These are phyloP conservation scores for Sclerotinia borealis DNA, from an alignment of 2,329 filamentous ascomycete species.

Conservation along the genomic window DNA sequence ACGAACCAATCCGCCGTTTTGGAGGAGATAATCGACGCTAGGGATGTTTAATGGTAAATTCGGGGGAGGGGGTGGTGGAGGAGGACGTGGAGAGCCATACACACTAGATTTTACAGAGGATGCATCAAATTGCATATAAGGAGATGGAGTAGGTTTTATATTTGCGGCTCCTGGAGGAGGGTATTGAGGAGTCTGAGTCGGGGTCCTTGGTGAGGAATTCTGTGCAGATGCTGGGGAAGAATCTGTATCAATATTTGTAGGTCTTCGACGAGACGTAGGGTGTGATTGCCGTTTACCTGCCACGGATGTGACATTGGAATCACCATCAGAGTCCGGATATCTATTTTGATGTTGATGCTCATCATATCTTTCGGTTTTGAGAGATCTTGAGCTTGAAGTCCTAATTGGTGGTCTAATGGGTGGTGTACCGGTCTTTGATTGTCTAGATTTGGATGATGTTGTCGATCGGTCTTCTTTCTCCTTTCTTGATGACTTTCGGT, in stretches of 20 bases:
- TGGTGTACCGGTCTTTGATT: conserved; percentile 50
- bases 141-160: conserved; percentile 29
- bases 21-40: conserved; percentile 84
- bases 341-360: conserved; percentile 21
- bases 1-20: conserved; percentile 74
- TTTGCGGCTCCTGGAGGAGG: conserved; percentile 22
- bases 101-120: conserved; percentile 25
- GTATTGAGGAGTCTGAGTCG: conserved; percentile 50
- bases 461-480: conserved; percentile 44
- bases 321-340: conserved; percentile 30
- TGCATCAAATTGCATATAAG: conserved; percentile 35
- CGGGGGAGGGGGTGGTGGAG: conserved; percentile 66
- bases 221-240: conserved; percentile 44
- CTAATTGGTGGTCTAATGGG: conserved; percentile 46
- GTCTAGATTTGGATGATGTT: conserved; percentile 48
- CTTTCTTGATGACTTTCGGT: conserved; percentile 32
- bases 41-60: conserved; percentile 59
- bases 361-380: conserved; percentile 30
- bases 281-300: conserved; percentile 35
- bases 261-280: conserved; percentile 35
- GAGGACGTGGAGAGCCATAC: conserved; percentile 42
- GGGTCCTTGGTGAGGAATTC: conserved; percentile 55
- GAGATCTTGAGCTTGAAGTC: conserved; percentile 27
- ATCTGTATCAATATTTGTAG: conserved; percentile 26
- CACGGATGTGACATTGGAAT: conserved; percentile 37